A percentile compares a stretch with the other conserved stretches of the same genome.
Evolutionary conservation across 2,329 filamentous ascomycete genomes (phyloP).

Genomic region (Pseudopyricularia cyperi): DNA sequence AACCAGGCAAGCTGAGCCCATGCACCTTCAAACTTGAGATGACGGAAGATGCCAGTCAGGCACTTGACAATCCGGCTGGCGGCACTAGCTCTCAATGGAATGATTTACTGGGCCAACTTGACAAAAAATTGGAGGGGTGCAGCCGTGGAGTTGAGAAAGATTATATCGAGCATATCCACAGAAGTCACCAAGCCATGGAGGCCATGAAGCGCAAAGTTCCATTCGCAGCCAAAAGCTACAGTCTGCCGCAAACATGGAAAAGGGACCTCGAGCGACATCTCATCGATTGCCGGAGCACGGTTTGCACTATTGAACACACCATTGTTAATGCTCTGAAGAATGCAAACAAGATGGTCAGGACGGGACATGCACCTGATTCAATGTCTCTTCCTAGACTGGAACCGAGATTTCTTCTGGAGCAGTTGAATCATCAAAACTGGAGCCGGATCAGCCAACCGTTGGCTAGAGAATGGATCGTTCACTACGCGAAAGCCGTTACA

Average conservation of each 20-base stretch:
- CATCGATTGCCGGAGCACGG: background rate
- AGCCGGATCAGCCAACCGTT: background rate
- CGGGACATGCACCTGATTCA: background rate
- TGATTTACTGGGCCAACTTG: background rate
- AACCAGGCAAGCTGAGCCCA: too few species aligned
- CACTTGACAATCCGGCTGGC: background rate
- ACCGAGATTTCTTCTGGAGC: background rate
- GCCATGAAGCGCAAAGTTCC: background rate
- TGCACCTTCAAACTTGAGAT: background rate
- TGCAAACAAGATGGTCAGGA: background rate
- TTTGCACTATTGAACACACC: background rate
- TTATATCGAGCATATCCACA: background rate
- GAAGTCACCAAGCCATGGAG: background rate
- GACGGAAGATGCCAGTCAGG: background rate
- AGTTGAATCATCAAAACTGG: background rate
- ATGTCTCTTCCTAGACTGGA: background rate
- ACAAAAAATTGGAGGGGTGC: background rate
- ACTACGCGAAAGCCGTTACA: slow-evolving; percentile 26
- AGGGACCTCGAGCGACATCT: background rate
- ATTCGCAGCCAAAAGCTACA: background rate
- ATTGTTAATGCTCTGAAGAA: background rate
- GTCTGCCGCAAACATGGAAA: background rate
- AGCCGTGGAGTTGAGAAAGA: background rate
- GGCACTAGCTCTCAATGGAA: background rate
- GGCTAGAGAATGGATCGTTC: slow-evolving; percentile 15